Percentiles rank a stretch among this genome's conserved stretches.
Evolutionary conservation across 1,284 basidiomycete species (phyloP).

Genomic region (Quambalaria eucalypti): DNA sequence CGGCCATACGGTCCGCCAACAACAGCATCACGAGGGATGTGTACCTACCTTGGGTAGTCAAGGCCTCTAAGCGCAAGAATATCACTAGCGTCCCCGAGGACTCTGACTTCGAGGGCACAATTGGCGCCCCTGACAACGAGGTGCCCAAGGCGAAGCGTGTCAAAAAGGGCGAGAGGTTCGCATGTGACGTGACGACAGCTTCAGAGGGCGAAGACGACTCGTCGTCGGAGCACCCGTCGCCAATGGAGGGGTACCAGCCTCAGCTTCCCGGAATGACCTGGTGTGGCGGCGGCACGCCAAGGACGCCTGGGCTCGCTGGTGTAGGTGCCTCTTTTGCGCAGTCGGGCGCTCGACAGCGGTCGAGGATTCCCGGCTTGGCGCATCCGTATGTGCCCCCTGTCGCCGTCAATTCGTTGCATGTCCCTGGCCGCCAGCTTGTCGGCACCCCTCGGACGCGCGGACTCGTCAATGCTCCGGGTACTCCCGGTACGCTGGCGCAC

Average conservation of each 20-base stretch:
- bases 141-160: constrained; percentile 24
- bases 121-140: constrained; percentile 26
- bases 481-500: background rate
- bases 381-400: background rate
- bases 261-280: constrained; percentile 8
- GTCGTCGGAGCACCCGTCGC: background rate
- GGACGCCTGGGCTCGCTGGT: constrained; percentile 9
- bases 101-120: constrained; percentile 34
- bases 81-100: constrained; percentile 11
- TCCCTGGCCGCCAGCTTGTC: background rate
- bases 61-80: too few species aligned
- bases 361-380: too few species aligned
- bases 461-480: background rate
- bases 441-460: too few species aligned
- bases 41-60: too few species aligned
- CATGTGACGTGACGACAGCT: constrained; percentile 17
- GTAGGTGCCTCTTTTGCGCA: constrained; percentile 2
- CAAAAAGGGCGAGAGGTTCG: constrained; percentile 17
- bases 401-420: background rate
- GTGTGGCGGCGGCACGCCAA: constrained; percentile 6
- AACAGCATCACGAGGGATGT: too few species aligned
- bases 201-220: constrained; percentile 17
- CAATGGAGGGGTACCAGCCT: too few species aligned
- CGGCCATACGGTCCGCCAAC: too few species aligned
- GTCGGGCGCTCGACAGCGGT: too few species aligned